phyloP scores from a whole-genome alignment of 805 yeast species.

The Brettanomyces sp. region DNA sequence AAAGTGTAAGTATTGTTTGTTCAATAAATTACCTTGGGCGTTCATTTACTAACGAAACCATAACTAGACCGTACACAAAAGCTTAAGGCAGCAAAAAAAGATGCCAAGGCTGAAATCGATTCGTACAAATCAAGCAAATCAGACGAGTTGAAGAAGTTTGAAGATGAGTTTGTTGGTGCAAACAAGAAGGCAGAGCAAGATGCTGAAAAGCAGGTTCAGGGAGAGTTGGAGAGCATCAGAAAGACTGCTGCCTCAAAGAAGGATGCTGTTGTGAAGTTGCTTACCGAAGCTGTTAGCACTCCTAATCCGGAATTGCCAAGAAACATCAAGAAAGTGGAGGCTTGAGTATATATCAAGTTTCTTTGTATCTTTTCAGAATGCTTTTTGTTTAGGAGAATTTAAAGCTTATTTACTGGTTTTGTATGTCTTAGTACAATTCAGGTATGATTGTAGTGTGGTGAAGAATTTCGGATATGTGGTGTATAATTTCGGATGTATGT shows the following conservation, averaged over 20 bases:
- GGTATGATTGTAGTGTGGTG: too few species aligned
- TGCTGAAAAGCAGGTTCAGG: slow-evolving; percentile 66
- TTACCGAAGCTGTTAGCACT: slow-evolving; percentile 68
- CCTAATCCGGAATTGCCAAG: slow-evolving; percentile 80
- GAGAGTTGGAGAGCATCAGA: slow-evolving; percentile 60
- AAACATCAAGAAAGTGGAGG: slow-evolving; percentile 28
- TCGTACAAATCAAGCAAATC: slow-evolving; percentile 82
- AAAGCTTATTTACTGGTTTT: too few species aligned
- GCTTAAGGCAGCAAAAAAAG: slow-evolving; percentile 88
- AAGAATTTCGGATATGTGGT: too few species aligned
- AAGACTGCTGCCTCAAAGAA: slow-evolving; percentile 55
- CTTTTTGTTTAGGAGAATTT: too few species aligned
- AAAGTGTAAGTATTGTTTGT: slow-evolving; percentile 43
- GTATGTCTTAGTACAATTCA: too few species aligned
- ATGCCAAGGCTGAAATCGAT: slow-evolving; percentile 84
- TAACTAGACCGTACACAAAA: slow-evolving; percentile 63
- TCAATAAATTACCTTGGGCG: too few species aligned
- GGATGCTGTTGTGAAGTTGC: slow-evolving; percentile 57
- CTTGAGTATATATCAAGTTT: not conserved
- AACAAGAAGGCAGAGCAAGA: slow-evolving; percentile 70
- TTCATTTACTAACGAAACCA: slow-evolving; percentile 7
- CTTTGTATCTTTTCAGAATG: too few species aligned
- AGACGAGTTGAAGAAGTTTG: slow-evolving; percentile 64
- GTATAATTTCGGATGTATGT: too few species aligned
- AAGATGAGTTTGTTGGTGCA: slow-evolving; percentile 62